Base-by-base conservation (phyloP, 805 yeast species). In the Cyberlindnera amylophila region DNA sequence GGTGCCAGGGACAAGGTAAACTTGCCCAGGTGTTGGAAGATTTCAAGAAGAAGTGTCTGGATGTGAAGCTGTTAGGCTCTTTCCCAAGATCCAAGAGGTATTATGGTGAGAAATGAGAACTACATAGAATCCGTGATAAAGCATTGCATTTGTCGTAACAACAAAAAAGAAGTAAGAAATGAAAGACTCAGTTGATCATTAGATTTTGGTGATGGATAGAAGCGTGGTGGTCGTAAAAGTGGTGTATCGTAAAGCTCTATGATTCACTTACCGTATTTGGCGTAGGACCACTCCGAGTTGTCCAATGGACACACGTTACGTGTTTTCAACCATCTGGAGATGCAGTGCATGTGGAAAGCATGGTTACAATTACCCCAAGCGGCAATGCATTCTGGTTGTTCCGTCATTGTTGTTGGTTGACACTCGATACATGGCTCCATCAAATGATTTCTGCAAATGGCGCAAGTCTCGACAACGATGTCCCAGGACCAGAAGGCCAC, bases 401-500 rank as follows among this genome's bases (percentile, higher is more conserved):
- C 71, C 29, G 78, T 77, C 62, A 79, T 78, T 35, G 79, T 80
- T 58, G 82, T 81, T 21, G 95, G 95, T 63, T 88, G 96, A 62
- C 99, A 93, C 63, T 90, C 98, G 51, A 93, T 86, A 63, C 99
- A 93, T 14, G 93, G 93, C 58, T 93, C 99, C 99, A 93, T 93
- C 53, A 93, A 75, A 65, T 91, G 97, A 65, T 91, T 93, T 61
- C 98, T 77, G 74, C 99, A 93, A 62, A 93, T 93, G 31, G 99
- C 98, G 71, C 99, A 93, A 42, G 87, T 88, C 51, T 95, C 99
- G 42, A 88, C 91, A 28, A 81, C 91, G 47, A 88, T 85, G 66
- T 88, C 96, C 99, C 99, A 93, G 0, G 97, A 88, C 99, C 99
- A 93, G 62, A 93, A 88, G n/a, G 98, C 98, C 37, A 93, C 99